Evolutionary conservation across 2,329 filamentous ascomycete species (phyloP), one percentile per base, ranked within the genome.

Genomic region (Fusarium sp.): DNA sequence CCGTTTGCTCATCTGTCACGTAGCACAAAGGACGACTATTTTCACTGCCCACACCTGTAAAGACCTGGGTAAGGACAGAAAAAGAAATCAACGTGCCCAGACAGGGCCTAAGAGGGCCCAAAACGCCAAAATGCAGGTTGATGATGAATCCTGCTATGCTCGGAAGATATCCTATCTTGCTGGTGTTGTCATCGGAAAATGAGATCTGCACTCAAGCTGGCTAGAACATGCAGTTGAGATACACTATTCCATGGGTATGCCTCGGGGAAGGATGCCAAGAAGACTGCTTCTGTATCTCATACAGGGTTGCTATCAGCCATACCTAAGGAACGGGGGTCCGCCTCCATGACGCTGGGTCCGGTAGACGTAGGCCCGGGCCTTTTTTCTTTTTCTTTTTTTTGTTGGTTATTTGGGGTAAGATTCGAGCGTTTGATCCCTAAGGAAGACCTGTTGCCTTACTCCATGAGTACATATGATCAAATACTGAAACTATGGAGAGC

Each of bases 11-110:
- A 65, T 38, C 25, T 56, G 38, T 65, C 43, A 45, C 39, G 61
- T 62, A 38, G 44, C 31, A 63, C 57, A 40, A 49, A 10, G 28
- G 32, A 41, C 35, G n/a, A 39, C 31, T 38, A 42, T 53, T 41
- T 19, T 25, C 29, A 40, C 25, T 46, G 34, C 22, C 19, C 22
- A 35, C 41, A 22, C 28, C 11, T 28, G 38, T 15, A 41, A 45
- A 53, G 39, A 45, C 38, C 35, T 41, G 44, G 42, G 47, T 26
- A 22, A 32, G 22, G 24, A 32, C 4, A 32, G 24, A 13, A 10
- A 29, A 24, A 19, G 12, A 51, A 51, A 51, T 28, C 26, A n/a
- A 43, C 26, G 10, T 22, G 11, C 10, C 43, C 47, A 28, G 35
- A 51, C 11, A 32, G 31, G 31, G 11, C 11, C 31, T 29, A n/a